These are phyloP conservation scores for Claviceps lovelessii DNA, from an alignment of 2,329 filamentous ascomycete genomes.

Conservation along the genomic window DNA sequence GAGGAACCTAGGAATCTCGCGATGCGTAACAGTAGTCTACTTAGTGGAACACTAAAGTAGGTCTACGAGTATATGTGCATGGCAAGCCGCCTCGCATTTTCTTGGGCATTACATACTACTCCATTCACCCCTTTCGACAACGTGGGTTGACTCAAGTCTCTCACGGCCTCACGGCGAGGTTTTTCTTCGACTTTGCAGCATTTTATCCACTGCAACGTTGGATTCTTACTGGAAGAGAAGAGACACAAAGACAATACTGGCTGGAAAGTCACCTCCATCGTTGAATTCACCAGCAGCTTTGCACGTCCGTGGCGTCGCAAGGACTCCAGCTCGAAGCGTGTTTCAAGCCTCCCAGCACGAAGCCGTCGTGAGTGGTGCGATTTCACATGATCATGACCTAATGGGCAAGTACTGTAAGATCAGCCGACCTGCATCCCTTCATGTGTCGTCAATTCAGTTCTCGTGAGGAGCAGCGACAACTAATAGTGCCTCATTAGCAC, in stretches of 20 bases:
- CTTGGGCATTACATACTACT: no score
- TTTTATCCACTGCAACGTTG: no score
- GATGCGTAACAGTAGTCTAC: no score
- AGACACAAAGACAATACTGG: neutral
- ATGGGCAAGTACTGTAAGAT: slow-evolving; percentile 19
- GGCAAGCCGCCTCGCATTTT: no score
- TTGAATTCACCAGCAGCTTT: neutral
- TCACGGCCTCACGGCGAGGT: no score
- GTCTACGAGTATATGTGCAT: no score
- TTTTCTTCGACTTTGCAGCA: no score
- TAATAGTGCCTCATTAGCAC: slow-evolving; percentile 24
- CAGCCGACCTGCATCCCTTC: neutral
- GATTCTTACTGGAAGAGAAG: neutral
- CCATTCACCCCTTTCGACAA: no score
- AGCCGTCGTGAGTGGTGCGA: neutral
- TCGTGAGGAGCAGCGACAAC: neutral
- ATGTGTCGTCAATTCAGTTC: neutral
- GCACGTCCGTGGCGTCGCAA: neutral
- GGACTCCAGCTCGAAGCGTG: neutral
- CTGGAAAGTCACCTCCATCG: neutral
- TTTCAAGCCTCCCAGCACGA: neutral
- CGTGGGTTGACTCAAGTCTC: no score
- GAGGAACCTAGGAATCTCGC: no score
- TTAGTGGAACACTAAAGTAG: no score
- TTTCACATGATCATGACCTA: neutral